Percentiles rank a stretch among this genome's conserved stretches.
These are phyloP conservation scores for Suillus americanus DNA, from an alignment of 768 basidiomycete genomes.

Conservation along the genomic window DNA sequence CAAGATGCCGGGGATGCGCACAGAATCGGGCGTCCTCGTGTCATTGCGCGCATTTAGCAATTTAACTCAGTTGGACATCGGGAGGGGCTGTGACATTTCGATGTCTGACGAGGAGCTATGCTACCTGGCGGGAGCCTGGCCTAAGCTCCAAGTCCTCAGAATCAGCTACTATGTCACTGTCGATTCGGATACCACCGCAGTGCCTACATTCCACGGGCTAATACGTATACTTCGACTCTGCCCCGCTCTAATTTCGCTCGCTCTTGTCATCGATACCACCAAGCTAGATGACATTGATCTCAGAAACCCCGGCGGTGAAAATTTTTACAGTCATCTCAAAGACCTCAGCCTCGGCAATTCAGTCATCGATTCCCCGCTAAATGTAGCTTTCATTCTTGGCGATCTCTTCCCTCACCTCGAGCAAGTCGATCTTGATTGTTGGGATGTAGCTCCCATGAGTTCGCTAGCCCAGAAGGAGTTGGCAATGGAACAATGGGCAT, in stretches of 20 bases:
- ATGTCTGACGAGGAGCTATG: constrained; percentile 17
- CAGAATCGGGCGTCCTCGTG: no score
- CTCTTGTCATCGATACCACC: constrained; percentile 24
- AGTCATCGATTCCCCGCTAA: constrained; percentile 10
- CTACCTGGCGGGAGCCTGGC: constrained; percentile 20
- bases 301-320: not conserved
- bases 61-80: not conserved
- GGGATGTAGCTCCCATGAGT: constrained; percentile 11
- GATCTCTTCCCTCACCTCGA: constrained; percentile 18
- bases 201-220: constrained; percentile 21
- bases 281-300: not conserved
- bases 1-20: no score
- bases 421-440: no score
- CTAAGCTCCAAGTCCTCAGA: constrained; percentile 19
- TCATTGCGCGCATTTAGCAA: not conserved
- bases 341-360: constrained; percentile 23
- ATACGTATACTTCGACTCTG: constrained; percentile 13
- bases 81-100: constrained; percentile 12
- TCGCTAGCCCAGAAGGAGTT: not conserved
- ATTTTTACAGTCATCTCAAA: not conserved
- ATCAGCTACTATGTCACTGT: constrained; percentile 17
- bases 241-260: constrained; percentile 13
- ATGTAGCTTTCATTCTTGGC: constrained; percentile 14
- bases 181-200: constrained; percentile 2
- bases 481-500: not conserved